Evolutionary conservation across 768 basidiomycete genomes (phyloP), one percentile per base, ranked within the genome.

Genomic region (Dacryopinax primogenitus): DNA sequence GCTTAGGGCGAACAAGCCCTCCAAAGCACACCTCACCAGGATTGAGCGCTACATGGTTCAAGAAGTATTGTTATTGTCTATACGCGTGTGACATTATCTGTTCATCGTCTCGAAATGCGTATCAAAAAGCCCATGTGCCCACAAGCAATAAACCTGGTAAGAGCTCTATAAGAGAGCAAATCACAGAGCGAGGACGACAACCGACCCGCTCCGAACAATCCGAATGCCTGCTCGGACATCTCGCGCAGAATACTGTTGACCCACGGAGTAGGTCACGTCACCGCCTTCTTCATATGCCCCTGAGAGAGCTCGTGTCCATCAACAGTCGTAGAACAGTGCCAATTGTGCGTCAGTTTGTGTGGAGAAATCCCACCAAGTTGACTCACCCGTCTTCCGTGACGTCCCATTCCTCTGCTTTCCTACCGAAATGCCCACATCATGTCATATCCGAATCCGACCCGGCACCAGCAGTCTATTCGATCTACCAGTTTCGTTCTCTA

Each of bases 251-350:
- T 94, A 97, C 28, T 80, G 77, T 32, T 80, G 76, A 70, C 95
- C 85, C 4, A 92, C 92, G 1, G 94, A 95, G 2, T 92, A 78
- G n/a, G 93, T 83, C 74, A 77, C 95, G 0, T 92, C 93, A 96
- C 83, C 0, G 90, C 92, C 74, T 98, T 93, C 26, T 93, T 83
- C 1, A 94, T 98, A 77, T 98, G 94, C 1, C 93, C 94, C 6
- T 92, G 84, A 9, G 97, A 84, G 74, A 97, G 96, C 73, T 98
- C 96, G 36, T 92, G 84, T 12, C 92, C 92, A 69, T 95, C 92
- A 67, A 92, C 86, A 0, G 76, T 70, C 1, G 72, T 33, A 15
- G 26, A 41, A n/a, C 64, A 68, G 37, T 68, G 65, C 16, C 68
- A 69, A 30, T 47, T 23, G 11, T 21, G 1, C 12, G 12, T 39